A percentile compares a stretch with the other conserved stretches of the same genome.
Evolutionary conservation across 2,329 filamentous ascomycete genomes (phyloP).

Genomic region (Graphilbum sp.): DNA sequence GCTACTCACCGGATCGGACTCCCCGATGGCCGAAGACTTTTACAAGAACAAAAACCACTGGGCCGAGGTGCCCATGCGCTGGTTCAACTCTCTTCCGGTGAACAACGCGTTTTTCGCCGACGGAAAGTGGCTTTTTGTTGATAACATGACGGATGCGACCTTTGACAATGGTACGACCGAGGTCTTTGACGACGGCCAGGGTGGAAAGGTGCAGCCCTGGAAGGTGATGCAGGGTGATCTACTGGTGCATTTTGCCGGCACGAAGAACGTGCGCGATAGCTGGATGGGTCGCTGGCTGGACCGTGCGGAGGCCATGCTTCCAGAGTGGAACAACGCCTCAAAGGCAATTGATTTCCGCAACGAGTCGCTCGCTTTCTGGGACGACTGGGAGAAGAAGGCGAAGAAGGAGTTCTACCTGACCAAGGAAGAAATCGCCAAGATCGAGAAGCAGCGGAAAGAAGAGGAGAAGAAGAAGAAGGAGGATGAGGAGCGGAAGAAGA

Average conservation of each 20-base stretch:
- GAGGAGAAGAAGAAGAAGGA: background rate
- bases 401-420: slow-evolving; percentile 1
- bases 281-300: slow-evolving; percentile 17
- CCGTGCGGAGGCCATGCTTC: slow-evolving; percentile 13
- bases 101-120: slow-evolving; percentile 15
- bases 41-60: slow-evolving; percentile 13
- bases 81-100: slow-evolving; percentile 18
- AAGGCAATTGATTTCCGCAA: slow-evolving; percentile 6
- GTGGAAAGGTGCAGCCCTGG: slow-evolving; percentile 13
- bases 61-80: slow-evolving; percentile 16
- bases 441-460: background rate
- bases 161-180: slow-evolving; percentile 15
- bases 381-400: slow-evolving; percentile 6
- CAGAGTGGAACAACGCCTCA: slow-evolving; percentile 15
- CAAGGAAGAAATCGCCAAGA: background rate
- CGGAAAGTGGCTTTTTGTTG: slow-evolving; percentile 14
- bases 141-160: slow-evolving; percentile 12
- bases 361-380: slow-evolving; percentile 11
- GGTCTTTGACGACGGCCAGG: slow-evolving; percentile 13
- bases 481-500: background rate
- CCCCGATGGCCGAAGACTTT: slow-evolving; percentile 11
- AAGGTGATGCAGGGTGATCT: slow-evolving; percentile 17
- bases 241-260: slow-evolving; percentile 15
- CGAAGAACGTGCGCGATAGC: slow-evolving; percentile 15
- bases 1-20: slow-evolving; percentile 11